Conservation (phyloP, 2,329 filamentous ascomycete species). For the Reticulascus tulasneorum region DNA sequence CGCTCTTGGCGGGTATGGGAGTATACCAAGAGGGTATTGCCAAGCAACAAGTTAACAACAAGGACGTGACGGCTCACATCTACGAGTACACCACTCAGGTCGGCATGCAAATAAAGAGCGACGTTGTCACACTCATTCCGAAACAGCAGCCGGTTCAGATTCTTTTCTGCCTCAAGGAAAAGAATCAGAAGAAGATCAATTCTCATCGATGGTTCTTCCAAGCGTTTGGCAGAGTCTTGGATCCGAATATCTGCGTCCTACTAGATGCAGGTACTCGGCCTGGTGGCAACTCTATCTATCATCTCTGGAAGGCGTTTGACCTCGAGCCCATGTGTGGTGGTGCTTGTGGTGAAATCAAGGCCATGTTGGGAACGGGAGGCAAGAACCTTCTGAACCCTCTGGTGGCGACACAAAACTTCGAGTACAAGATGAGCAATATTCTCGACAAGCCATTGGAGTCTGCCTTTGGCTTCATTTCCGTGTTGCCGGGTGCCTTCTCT, state of each 20-base stretch:
- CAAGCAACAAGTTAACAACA: slow-evolving; percentile 94
- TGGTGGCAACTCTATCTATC: slow-evolving; percentile 91
- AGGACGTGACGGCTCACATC: slow-evolving; percentile 95
- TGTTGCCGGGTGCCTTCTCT: slow-evolving; percentile 96
- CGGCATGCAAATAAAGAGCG: slow-evolving; percentile 84
- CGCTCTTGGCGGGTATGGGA: slow-evolving; percentile 86
- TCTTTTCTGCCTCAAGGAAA: slow-evolving; percentile 97
- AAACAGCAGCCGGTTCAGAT: slow-evolving; percentile 91
- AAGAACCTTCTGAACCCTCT: slow-evolving; percentile 90
- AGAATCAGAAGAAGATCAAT: slow-evolving; percentile 99
- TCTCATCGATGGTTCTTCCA: slow-evolving; percentile 99
- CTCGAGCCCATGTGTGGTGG: slow-evolving; percentile 96
- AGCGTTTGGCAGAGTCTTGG: slow-evolving; percentile 85
- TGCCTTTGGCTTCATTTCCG: slow-evolving; percentile 95
- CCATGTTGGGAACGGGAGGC: slow-evolving; percentile 81
- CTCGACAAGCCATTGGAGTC: slow-evolving; percentile 96
- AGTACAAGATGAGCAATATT: slow-evolving; percentile 99
- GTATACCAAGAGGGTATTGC: slow-evolving; percentile 98
- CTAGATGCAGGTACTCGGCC: slow-evolving; percentile 95
- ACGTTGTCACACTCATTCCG: slow-evolving; percentile 77
- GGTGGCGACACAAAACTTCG: slow-evolving; percentile 95
- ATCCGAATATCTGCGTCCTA: slow-evolving; percentile 95
- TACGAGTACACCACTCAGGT: slow-evolving; percentile 94
- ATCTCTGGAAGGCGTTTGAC: slow-evolving; percentile 98
- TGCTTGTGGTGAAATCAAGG: slow-evolving; percentile 98